phyloP scores from a whole-genome alignment of 1,284 basidiomycete genomes.

The Kalmanozyma brasiliensis region DNA sequence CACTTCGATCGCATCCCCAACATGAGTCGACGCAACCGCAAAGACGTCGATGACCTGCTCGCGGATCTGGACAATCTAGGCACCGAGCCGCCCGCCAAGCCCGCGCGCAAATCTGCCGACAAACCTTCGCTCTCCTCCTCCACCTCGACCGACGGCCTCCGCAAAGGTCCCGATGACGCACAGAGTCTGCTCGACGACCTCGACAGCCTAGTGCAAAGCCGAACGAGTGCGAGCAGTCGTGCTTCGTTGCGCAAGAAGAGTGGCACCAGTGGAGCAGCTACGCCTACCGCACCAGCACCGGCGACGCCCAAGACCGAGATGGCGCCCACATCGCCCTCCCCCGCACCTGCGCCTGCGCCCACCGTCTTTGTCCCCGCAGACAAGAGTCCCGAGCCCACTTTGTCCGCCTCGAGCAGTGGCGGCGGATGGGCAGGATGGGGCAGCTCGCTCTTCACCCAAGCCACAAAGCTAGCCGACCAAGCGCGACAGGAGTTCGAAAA shows the following conservation, averaged over 20 bases:
- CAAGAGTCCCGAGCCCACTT: not conserved
- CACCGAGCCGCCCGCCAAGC: conserved; percentile 29
- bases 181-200: conserved; percentile 66
- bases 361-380: conserved; percentile 61
- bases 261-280: conserved; percentile 16
- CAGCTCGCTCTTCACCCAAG: conserved; percentile 71
- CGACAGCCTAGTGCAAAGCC: conserved; percentile 64
- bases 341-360: not conserved
- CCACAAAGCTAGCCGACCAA: conserved; percentile 64
- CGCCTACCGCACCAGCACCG: not conserved
- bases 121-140: conserved; percentile 12
- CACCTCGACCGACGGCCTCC: conserved; percentile 9
- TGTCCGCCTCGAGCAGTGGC: conserved; percentile 72
- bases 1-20: not conserved
- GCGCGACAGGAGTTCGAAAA: conserved; percentile 64
- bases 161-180: conserved; percentile 54
- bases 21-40: conserved; percentile 48
- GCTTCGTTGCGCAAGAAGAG: conserved; percentile 40
- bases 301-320: conserved; percentile 3
- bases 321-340: not conserved
- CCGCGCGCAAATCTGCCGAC: conserved; percentile 32
- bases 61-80: conserved; percentile 63
- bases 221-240: conserved; percentile 39
- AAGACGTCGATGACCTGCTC: conserved; percentile 65
- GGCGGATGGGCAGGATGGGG: conserved; percentile 79